Base-by-base conservation (phyloP, 1,284 basidiomycete genomes). In the Filobasidium uniguttulatum region DNA sequence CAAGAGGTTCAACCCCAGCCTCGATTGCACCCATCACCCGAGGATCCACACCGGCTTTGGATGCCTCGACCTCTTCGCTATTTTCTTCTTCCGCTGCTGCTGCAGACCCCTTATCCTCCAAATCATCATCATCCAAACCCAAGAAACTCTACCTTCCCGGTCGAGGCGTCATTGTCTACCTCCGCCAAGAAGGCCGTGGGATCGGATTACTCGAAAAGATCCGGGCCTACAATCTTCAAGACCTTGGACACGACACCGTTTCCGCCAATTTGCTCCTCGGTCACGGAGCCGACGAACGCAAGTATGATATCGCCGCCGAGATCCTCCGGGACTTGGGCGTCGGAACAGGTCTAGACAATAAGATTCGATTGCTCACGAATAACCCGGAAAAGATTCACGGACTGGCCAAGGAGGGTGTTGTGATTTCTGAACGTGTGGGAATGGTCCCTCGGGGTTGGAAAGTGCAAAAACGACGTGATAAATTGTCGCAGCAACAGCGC, bases 161-260 rank as follows among this genome's bases (percentile, higher is more conserved):
- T 3, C 81, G 88, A 10, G 94, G 94, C n/a, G 90, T 85, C 3
- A 83, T 98, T 52, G 79, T 98, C 52, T 99, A 99, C 69, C 79
- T 99, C 56, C 82, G 94, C 14, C 94, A 99, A 69, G 94, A 99
- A 68, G 94, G 94, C n/a, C 81, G 94, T 17, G 94, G 94, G 2
- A 99, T 99, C 57, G 94, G 94, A 0, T 73, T 99, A 4, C 71
- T 97, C 31, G 90, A 90, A 54, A 99, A 99, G 68, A 85, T 99
- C 53, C 80, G 87, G 45, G 94, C 94, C 10, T 99, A 99, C 73
- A 99, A 99, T 64, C 74, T 98, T 26, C 94, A 98, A 67, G 94
- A 99, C 65, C 75, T 99, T 49, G 94, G 94, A 0, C 88, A 97
- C 64, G 94, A 98, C 71, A 99, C 94, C 3, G 94, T 99, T 58